These are phyloP conservation scores for Polytrichum commune DNA, from an alignment of 225 moss, liverwort and hornwort species.

Conservation along the genomic window DNA sequence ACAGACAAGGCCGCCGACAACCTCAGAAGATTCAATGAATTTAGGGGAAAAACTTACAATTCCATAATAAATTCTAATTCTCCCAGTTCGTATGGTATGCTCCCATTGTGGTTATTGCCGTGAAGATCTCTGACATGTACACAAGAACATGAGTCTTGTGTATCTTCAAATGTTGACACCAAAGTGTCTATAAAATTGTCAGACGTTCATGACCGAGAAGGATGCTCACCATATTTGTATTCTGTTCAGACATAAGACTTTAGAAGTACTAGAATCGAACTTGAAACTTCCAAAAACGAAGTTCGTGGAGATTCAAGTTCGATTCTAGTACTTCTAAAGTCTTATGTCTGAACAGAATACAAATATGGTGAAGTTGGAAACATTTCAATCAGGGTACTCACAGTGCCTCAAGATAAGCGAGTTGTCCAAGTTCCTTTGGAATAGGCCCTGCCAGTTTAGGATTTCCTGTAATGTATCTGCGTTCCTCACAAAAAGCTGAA, in stretches of 20 bases:
- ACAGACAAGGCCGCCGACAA: not conserved
- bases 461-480: not conserved
- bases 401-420: not conserved
- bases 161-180: not conserved
- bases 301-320: not conserved
- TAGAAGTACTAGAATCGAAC: too few species aligned
- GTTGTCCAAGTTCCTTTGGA: not conserved
- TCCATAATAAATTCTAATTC: not conserved
- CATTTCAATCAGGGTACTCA: not conserved
- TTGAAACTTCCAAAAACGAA: too few species aligned
- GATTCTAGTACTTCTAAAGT: not conserved
- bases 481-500: not conserved
- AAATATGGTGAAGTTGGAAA: not conserved
- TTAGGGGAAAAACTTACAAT: slow-evolving; percentile 8
- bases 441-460: not conserved
- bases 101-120: slow-evolving; percentile 7
- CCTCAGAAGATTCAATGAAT: not conserved
- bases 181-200: not conserved
- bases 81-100: slow-evolving; percentile 9
- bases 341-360: not conserved
- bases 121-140: slow-evolving; percentile 18
- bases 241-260: too few species aligned
- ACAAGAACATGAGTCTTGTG: too few species aligned
- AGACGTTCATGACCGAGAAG: not conserved
- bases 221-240: too few species aligned